Conservation (phyloP, 1,139 yeast species). For the Waltiozyma sp. region DNA sequence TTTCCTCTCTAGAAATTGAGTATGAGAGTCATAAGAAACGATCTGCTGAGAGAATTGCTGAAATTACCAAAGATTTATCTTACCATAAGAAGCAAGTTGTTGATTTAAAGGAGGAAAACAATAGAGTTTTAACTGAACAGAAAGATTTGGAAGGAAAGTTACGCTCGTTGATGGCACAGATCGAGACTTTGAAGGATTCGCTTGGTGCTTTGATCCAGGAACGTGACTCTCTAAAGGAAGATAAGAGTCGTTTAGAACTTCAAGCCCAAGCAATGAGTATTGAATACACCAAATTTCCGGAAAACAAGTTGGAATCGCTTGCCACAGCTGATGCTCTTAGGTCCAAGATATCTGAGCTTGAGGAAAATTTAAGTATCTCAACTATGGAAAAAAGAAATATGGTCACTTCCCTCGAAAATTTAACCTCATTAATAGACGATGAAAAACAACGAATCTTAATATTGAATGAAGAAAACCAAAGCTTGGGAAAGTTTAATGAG, state of each 20-base stretch:
- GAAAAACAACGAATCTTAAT: constrained; percentile 27
- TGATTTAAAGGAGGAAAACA: constrained; percentile 36
- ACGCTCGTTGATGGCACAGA: constrained; percentile 39
- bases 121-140: constrained; percentile 33
- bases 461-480: constrained; percentile 24
- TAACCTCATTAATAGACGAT: constrained; percentile 17
- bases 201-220: constrained; percentile 39
- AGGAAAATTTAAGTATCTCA: constrained; percentile 10
- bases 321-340: constrained; percentile 20
- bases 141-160: constrained; percentile 29
- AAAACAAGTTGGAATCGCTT: constrained; percentile 32
- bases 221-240: constrained; percentile 37
- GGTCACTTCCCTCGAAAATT: constrained; percentile 7
- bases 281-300: constrained; percentile 33
- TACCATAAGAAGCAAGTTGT: constrained; percentile 33
- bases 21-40: constrained; percentile 45
- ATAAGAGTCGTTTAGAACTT: constrained; percentile 36
- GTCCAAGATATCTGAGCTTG: constrained; percentile 20
- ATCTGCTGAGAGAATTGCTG: constrained; percentile 41
- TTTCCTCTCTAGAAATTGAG: constrained; percentile 51
- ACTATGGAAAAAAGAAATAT: constrained; percentile 9
- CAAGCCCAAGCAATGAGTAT: constrained; percentile 33
- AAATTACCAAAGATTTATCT: constrained; percentile 39
- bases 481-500: constrained; percentile 21
- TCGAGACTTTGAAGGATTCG: constrained; percentile 38